Evolutionary conservation across 176 grass and related monocot species (phyloP).

Genomic region (Cymbopogon citratus): DNA sequence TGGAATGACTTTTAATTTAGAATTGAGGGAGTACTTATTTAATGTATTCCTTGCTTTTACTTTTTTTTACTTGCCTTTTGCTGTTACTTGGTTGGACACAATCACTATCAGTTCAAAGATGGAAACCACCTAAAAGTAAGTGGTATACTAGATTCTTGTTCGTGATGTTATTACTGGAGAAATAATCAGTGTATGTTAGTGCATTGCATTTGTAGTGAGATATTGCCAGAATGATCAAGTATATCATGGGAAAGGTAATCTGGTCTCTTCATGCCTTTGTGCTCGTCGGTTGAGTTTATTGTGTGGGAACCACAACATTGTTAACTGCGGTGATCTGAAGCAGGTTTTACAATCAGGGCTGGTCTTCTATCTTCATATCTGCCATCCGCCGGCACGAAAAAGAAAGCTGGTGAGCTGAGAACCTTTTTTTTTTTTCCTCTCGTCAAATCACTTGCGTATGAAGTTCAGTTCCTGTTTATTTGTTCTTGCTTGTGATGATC

Average conservation of each 20-base stretch:
- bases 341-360: not conserved
- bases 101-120: slow-evolving; percentile 8
- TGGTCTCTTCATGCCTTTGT: not conserved
- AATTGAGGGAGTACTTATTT: too few relatives aligned
- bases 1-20: too few relatives aligned
- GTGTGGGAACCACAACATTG: not conserved
- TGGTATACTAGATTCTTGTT: not conserved
- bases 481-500: not conserved
- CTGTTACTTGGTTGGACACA: not conserved
- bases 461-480: not conserved
- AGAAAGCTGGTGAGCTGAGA: slow-evolving; percentile 3
- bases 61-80: not conserved
- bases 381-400: not conserved
- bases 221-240: not conserved
- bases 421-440: not conserved
- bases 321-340: not conserved
- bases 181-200: not conserved
- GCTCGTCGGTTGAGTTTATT: not conserved
- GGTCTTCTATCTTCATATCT: not conserved
- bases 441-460: not conserved
- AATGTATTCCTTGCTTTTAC: not conserved
- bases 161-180: not conserved
- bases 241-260: not conserved
- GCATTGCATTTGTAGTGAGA: too few relatives aligned
- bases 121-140: not conserved